Evolutionary conservation across 805 yeast species (phyloP).

Genomic region (Pichia eremophila): DNA sequence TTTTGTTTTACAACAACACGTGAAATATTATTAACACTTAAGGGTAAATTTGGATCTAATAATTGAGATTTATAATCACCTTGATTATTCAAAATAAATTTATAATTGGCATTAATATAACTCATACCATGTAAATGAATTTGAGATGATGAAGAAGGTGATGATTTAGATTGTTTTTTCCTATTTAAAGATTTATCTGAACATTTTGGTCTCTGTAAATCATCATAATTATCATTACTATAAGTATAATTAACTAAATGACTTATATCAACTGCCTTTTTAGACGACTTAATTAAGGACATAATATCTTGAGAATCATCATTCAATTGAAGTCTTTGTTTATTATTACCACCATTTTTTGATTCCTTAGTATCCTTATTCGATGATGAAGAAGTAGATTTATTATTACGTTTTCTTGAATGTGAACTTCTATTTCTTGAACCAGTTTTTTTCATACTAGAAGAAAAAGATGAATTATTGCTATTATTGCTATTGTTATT

Average conservation of each 20-base stretch:
- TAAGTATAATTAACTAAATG: conserved; percentile 55
- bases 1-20: conserved; percentile 70
- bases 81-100: conserved; percentile 67
- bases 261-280: conserved; percentile 35
- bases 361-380: neutral
- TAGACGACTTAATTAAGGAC: conserved; percentile 17
- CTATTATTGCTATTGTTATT: too few species aligned
- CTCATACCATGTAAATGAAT: conserved; percentile 53
- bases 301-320: conserved; percentile 11
- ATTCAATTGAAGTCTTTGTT: neutral
- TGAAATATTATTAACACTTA: conserved; percentile 50
- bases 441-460: conserved; percentile 1
- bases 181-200: conserved; percentile 15
- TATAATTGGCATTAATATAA: conserved; percentile 74
- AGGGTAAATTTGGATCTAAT: conserved; percentile 66
- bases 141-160: neutral
- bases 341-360: neutral
- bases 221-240: conserved; percentile 24
- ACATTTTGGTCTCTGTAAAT: neutral
- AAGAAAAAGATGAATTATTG: neutral
- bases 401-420: neutral
- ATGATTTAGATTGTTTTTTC: neutral
- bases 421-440: conserved; percentile 5
- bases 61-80: conserved; percentile 48
- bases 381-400: neutral